Evolutionary conservation across 2,329 filamentous ascomycete genomes (phyloP).

Genomic region (Alternaria gaisen): DNA sequence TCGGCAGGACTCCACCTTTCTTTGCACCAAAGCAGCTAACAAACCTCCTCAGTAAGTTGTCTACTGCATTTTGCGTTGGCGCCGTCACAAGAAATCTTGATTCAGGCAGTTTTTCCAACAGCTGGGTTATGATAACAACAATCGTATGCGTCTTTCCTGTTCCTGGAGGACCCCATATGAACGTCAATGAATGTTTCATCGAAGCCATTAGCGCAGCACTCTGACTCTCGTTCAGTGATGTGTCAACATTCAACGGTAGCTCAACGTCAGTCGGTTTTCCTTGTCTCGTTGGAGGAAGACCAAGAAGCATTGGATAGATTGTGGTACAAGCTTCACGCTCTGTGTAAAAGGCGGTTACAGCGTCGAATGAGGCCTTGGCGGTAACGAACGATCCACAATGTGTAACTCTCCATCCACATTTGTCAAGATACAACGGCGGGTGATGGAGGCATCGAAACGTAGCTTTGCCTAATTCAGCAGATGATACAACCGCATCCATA

Average conservation of each 20-base stretch:
- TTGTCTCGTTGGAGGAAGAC: slow-evolving; percentile 16
- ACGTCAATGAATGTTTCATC: slow-evolving; percentile 47
- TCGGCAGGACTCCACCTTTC: slow-evolving; percentile 17
- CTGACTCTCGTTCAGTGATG: slow-evolving; percentile 48
- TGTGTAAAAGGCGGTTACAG: slow-evolving; percentile 45
- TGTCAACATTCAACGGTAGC: slow-evolving; percentile 5
- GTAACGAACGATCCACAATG: slow-evolving; percentile 56
- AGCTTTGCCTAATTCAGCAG: slow-evolving; percentile 40
- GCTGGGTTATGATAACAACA: slow-evolving; percentile 49
- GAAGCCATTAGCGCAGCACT: slow-evolving; percentile 46
- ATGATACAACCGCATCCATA: slow-evolving; percentile 53
- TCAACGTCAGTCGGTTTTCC: slow-evolving; percentile 20
- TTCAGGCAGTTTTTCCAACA: slow-evolving; percentile 37
- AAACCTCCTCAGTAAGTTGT: slow-evolving; percentile 53
- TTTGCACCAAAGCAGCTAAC: slow-evolving; percentile 13
- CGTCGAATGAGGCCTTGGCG: slow-evolving; percentile 52
- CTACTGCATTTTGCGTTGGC: slow-evolving; percentile 58
- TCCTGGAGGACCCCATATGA: slow-evolving; percentile 58
- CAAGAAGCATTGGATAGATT: slow-evolving; percentile 37
- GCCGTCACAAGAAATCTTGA: slow-evolving; percentile 52
- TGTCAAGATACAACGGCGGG: slow-evolving; percentile 47
- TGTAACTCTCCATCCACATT: slow-evolving; percentile 51
- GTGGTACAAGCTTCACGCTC: slow-evolving; percentile 44
- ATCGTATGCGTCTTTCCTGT: slow-evolving; percentile 58
- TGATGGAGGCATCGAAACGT: slow-evolving; percentile 52